Conservation (phyloP, 768 basidiomycete species). For the Hemileccinum rubropunctum region DNA sequence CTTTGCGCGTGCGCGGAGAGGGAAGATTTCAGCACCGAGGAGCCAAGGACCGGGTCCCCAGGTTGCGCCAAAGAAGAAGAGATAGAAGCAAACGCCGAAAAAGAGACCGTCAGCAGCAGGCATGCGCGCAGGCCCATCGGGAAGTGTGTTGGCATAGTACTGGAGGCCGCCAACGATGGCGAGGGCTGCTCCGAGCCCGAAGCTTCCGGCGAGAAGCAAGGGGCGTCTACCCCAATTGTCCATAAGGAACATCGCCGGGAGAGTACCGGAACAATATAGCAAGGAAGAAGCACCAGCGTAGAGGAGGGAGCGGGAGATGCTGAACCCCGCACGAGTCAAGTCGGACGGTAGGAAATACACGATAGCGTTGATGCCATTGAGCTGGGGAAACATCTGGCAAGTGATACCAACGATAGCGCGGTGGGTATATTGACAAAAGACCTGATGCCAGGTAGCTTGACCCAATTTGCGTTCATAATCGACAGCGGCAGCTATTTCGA, state of each 20-base stretch:
- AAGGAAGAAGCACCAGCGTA: constrained; percentile 47
- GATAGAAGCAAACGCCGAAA: constrained; percentile 51
- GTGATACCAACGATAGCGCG: constrained; percentile 51
- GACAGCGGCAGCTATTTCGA: constrained; percentile 40
- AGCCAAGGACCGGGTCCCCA: constrained; percentile 58
- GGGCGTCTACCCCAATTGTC: constrained; percentile 51
- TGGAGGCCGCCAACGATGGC: constrained; percentile 54
- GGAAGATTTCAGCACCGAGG: constrained; percentile 51
- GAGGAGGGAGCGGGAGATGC: constrained; percentile 40
- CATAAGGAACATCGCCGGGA: constrained; percentile 54
- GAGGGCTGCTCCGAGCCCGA: constrained; percentile 42
- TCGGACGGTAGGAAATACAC: constrained; percentile 57
- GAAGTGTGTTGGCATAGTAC: constrained; percentile 39
- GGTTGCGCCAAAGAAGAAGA: constrained; percentile 57
- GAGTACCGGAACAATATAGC: constrained; percentile 47
- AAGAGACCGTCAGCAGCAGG: constrained; percentile 37
- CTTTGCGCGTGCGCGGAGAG: constrained; percentile 37
- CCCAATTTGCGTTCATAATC: constrained; percentile 38
- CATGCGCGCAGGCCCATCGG: constrained; percentile 29
- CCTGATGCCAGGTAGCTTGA: constrained; percentile 44
- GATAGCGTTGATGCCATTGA: constrained; percentile 57
- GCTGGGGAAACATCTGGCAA: constrained; percentile 53
- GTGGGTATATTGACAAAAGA: constrained; percentile 50
- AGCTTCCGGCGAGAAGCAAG: constrained; percentile 50
- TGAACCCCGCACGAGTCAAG: constrained; percentile 49